Conservation (phyloP, 768 basidiomycete species). For the Pleurotus giganteus region DNA sequence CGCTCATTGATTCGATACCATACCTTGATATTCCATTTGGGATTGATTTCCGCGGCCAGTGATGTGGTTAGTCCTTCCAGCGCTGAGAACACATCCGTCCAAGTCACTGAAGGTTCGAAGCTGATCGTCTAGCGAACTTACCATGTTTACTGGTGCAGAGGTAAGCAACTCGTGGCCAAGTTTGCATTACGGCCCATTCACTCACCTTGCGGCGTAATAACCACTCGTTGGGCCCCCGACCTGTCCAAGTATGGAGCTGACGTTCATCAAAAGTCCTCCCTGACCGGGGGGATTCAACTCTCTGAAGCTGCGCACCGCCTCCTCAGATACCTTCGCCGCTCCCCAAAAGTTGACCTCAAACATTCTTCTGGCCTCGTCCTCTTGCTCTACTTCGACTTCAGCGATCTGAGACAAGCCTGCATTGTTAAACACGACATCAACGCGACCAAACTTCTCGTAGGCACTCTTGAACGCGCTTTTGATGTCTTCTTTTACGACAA, state of each 20-base stretch:
- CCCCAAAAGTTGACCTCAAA: conserved; percentile 29
- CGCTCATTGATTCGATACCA: background rate
- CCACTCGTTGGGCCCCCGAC: background rate
- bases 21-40: conserved; percentile 36
- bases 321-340: conserved; percentile 24
- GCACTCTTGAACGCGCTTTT: conserved; percentile 10
- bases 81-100: too few relatives aligned
- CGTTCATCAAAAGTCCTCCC: conserved; percentile 31
- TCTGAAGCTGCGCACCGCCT: conserved; percentile 31
- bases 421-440: conserved; percentile 19
- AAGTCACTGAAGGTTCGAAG: background rate
- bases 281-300: conserved; percentile 34
- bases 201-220: conserved; percentile 21
- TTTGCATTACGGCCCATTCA: too few relatives aligned
- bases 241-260: conserved; percentile 25
- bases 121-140: background rate
- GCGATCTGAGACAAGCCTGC: conserved; percentile 15
- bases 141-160: background rate
- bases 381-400: conserved; percentile 21
- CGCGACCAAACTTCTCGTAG: conserved; percentile 13
- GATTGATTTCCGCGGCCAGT: conserved; percentile 33
- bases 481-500: conserved; percentile 23
- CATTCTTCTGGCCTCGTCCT: conserved; percentile 16
- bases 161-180: background rate
- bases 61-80: conserved; percentile 32